Conservation (phyloP, 306 rosid species). For the Pyrus bretschneideri region DNA sequence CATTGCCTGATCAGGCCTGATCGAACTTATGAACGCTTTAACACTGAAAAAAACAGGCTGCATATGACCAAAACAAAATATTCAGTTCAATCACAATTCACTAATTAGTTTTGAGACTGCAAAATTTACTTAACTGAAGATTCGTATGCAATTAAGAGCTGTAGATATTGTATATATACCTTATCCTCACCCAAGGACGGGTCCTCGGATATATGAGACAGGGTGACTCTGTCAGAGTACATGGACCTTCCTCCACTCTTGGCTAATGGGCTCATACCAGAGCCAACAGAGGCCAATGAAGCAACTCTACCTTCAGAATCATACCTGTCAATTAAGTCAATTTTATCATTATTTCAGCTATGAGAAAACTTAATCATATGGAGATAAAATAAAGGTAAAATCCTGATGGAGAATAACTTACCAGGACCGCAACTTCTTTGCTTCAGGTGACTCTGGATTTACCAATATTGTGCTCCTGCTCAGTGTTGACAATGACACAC, state of each 20-base stretch:
- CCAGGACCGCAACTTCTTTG: constrained; percentile 71
- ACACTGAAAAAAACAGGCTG: constrained; percentile 72
- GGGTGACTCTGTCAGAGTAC: constrained; percentile 58
- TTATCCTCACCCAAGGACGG: constrained; percentile 66
- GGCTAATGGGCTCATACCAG: constrained; percentile 46
- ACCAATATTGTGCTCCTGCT: constrained; percentile 48
- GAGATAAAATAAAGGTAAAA: not conserved
- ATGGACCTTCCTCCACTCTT: constrained; percentile 51
- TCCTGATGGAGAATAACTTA: constrained; percentile 13
- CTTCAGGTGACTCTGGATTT: constrained; percentile 74
- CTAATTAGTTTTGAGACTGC: not conserved
- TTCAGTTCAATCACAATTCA: not conserved
- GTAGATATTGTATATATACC: constrained; percentile 31
- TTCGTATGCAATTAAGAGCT: not conserved
- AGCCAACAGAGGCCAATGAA: constrained; percentile 54
- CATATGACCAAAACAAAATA: constrained; percentile 5
- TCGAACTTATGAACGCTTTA: constrained; percentile 55
- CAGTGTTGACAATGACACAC: constrained; percentile 76
- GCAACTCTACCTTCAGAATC: constrained; percentile 81
- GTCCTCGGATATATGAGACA: constrained; percentile 51
- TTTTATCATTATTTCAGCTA: not conserved
- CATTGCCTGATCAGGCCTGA: constrained; percentile 82
- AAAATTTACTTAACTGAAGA: not conserved
- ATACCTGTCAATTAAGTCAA: constrained; percentile 34
- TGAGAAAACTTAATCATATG: not conserved